These are phyloP conservation scores for Xylariales sp. DNA, from an alignment of 2,329 filamentous ascomycete genomes.

Conservation along the genomic window DNA sequence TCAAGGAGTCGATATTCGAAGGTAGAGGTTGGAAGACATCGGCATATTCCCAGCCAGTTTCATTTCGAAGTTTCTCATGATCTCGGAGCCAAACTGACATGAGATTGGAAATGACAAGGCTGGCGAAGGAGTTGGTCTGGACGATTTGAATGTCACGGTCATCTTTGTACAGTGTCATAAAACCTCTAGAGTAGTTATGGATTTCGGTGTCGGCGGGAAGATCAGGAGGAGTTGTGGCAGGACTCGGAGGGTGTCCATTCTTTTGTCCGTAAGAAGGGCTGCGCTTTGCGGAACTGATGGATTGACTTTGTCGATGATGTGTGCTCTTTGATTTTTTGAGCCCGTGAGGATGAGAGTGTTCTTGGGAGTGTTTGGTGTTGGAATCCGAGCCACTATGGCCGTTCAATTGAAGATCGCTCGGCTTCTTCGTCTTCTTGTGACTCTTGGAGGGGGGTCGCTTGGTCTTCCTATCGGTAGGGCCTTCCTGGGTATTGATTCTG, in stretches of 20 bases:
- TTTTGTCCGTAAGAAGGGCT: constrained; percentile 62
- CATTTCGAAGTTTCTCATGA: constrained; percentile 60
- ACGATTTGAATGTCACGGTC: constrained; percentile 54
- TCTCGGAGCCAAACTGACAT: constrained; percentile 77
- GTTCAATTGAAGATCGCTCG: constrained; percentile 61
- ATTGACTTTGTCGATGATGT: constrained; percentile 74
- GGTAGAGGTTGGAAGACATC: constrained; percentile 64
- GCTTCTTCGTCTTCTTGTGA: constrained; percentile 84
- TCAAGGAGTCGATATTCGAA: constrained; percentile 36
- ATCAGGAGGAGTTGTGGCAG: constrained; percentile 69
- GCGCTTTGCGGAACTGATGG: constrained; percentile 66
- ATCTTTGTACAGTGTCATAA: constrained; percentile 66
- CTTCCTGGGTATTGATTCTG: constrained; percentile 37
- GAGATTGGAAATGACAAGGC: constrained; percentile 67
- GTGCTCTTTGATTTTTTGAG: constrained; percentile 78
- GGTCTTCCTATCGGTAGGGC: constrained; percentile 61
- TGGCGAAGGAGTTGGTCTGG: constrained; percentile 73
- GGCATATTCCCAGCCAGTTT: constrained; percentile 58
- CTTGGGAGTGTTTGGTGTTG: constrained; percentile 41
- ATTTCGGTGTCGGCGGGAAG: constrained; percentile 57
- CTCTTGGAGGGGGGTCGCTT: constrained; percentile 74
- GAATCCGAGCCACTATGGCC: constrained; percentile 59
- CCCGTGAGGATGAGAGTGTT: constrained; percentile 47
- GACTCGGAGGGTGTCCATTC: constrained; percentile 63
- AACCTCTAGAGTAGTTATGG: constrained; percentile 69